Evolutionary conservation across 106 monocot genomes (phyloP).

Genomic region (Posidonia australis): DNA sequence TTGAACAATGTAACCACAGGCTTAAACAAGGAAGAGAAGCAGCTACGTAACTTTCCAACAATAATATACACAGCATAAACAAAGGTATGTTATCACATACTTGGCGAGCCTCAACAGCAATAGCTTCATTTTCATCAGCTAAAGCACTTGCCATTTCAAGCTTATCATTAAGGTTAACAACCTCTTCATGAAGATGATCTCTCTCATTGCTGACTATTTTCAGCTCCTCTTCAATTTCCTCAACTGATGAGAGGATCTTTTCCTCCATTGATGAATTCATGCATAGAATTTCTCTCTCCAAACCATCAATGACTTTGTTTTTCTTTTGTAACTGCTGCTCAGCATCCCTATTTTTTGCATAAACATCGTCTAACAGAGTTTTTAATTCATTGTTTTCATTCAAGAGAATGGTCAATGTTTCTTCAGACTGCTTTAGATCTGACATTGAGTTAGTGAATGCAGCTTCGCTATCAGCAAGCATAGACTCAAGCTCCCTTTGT

Average conservation of each 20-base stretch:
- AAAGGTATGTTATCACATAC: conserved; percentile 16
- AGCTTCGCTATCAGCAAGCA: conserved; percentile 17
- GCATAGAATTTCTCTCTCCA: conserved; percentile 42
- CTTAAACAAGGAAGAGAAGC: too few species aligned
- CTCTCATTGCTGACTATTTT: conserved; percentile 31
- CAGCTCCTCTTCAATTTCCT: conserved; percentile 35
- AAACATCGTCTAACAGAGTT: conserved; percentile 31
- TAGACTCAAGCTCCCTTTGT: conserved; percentile 23
- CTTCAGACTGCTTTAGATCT: conserved; percentile 29
- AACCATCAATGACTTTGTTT: conserved; percentile 30
- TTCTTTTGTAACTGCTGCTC: conserved; percentile 40
- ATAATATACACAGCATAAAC: too few species aligned
- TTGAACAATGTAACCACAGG: not conserved
- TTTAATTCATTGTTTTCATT: conserved; percentile 44
- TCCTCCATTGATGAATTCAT: conserved; percentile 22
- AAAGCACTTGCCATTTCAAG: conserved; percentile 54
- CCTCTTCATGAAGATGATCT: conserved; percentile 32
- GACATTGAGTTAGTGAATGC: conserved; percentile 21
- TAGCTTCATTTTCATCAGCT: conserved; percentile 85
- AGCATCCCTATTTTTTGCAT: conserved; percentile 15
- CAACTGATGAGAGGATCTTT: conserved; percentile 16
- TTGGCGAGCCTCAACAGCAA: conserved; percentile 61
- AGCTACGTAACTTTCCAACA: too few species aligned
- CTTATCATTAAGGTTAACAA: conserved; percentile 35
- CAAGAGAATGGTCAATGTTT: conserved; percentile 12